phyloP scores from a whole-genome alignment of 1,139 yeast genomes.

The Kodamaea arcana region DNA sequence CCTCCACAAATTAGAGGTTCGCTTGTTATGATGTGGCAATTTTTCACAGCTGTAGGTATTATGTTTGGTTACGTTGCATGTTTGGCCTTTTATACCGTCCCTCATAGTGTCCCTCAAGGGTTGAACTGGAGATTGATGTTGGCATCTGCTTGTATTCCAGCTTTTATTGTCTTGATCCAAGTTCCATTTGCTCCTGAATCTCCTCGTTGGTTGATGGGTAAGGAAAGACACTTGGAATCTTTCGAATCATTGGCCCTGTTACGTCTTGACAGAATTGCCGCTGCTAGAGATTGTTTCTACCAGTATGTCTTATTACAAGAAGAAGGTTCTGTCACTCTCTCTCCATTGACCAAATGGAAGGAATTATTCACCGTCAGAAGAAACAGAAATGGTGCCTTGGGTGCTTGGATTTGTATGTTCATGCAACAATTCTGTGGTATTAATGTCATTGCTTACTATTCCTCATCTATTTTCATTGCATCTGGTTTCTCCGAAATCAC shows the following conservation, averaged over 20 bases:
- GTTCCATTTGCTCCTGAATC: constrained; percentile 48
- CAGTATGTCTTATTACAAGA: constrained; percentile 44
- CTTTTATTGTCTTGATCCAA: constrained; percentile 59
- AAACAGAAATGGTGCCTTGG: constrained; percentile 78
- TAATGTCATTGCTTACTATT: constrained; percentile 81
- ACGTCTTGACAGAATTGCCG: constrained; percentile 19
- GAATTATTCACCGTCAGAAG: constrained; percentile 71
- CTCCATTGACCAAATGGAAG: constrained; percentile 47
- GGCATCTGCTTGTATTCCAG: constrained; percentile 74
- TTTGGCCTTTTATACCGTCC: constrained; percentile 49
- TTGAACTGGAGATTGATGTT: constrained; percentile 81
- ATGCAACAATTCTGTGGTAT: constrained; percentile 94
- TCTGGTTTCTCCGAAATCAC: constrained; percentile 60
- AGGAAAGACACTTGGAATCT: constrained; percentile 22
- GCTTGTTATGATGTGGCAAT: constrained; percentile 84
- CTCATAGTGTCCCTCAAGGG: constrained; percentile 25
- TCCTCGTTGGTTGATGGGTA: constrained; percentile 31
- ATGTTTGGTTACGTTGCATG: constrained; percentile 75
- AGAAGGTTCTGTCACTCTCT: constrained; percentile 55
- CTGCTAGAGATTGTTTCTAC: constrained; percentile 28
- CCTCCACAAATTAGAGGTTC: constrained; percentile 78
- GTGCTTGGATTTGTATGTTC: constrained; percentile 79
- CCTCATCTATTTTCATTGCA: constrained; percentile 66
- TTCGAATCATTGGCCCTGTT: constrained; percentile 17
- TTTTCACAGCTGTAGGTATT: constrained; percentile 84